Evolutionary conservation across 495 filamentous ascomycete species (phyloP), one percentile per base, ranked within the genome.

Genomic region (Xylaria sp.): DNA sequence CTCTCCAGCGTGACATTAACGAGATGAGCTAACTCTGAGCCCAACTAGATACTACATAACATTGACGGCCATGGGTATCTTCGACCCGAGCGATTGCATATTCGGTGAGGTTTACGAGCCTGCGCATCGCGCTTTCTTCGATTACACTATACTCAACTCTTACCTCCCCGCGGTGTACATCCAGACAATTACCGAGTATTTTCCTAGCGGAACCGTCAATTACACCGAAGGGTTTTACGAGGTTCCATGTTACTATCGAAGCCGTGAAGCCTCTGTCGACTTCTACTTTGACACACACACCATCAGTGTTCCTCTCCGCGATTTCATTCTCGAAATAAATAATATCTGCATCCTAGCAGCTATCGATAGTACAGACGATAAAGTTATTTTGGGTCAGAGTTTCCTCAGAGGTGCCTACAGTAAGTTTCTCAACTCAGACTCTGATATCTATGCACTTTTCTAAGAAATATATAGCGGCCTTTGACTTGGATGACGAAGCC

Each of bases 351-450:
- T 37, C 21, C 44, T 72, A 17, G 70, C 63, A 21, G 68, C 33
- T 1, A 15, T 43, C 15, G 46, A 35, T 26, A 64, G 29, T 35
- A 33, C 40, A 8, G 40, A 21, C 1, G 55, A 62, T 59, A 62
- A 71, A 71, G 62, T 8, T 5, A 50, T 67, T 31, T 48, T 71
- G 53, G 69, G 69, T 12, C 61, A 61, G 52, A 72, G 57, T 31
- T 72, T 72, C 24, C 70, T 72, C 31, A 61, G 63, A 55, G 70
- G 40, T 24, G 63, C 70, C 44, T 72, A 72, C 35, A 62, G 70
- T 72, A 21, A 53, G 70, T 31, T 0, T 19, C 35, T 8, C 6
- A 53, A 21, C 8, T 4, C 15, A 15, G 50, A 11, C 17, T 31
- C n/a, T 52, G 52, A 35, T 3, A 26, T 8, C n/a, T n/a, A n/a